A percentile compares a stretch with the other conserved stretches of the same genome.
These are phyloP conservation scores for Naegleria gruberi DNA, from an alignment of 208 protist genomes.

Conservation along the genomic window DNA sequence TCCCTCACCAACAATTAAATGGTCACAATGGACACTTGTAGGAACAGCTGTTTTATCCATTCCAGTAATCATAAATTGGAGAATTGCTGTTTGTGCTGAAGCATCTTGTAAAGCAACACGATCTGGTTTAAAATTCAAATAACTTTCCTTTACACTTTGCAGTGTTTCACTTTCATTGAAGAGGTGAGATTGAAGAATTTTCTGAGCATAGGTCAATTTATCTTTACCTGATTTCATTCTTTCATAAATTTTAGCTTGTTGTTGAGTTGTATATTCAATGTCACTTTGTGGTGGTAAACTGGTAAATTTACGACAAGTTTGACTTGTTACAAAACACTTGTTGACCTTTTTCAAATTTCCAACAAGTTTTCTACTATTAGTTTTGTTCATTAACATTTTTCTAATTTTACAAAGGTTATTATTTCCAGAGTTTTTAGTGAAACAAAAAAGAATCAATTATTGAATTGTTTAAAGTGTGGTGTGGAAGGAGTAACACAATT, in stretches of 20 bases:
- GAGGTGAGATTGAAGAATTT: not conserved
- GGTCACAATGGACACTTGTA: constrained; percentile 73
- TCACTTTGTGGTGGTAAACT: not conserved
- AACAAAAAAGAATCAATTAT: too few relatives aligned
- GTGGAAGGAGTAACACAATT: too few relatives aligned
- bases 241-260: not conserved
- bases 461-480: too few relatives aligned
- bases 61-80: constrained; percentile 68
- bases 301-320: too few relatives aligned
- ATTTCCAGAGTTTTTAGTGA: too few relatives aligned
- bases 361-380: too few relatives aligned
- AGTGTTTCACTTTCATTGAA: not conserved
- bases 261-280: not conserved
- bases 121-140: constrained; percentile 62
- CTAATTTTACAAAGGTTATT: too few relatives aligned
- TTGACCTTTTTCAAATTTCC: too few relatives aligned
- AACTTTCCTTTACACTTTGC: constrained; percentile 17
- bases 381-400: too few relatives aligned
- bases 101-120: constrained; percentile 51
- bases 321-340: too few relatives aligned
- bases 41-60: constrained; percentile 54
- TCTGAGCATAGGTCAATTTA: not conserved
- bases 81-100: constrained; percentile 67
- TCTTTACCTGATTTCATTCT: not conserved
- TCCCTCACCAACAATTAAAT: constrained; percentile 61